These are phyloP conservation scores for Teratosphaeria gauchensis DNA, from an alignment of 2,329 filamentous ascomycete species.

Conservation along the genomic window DNA sequence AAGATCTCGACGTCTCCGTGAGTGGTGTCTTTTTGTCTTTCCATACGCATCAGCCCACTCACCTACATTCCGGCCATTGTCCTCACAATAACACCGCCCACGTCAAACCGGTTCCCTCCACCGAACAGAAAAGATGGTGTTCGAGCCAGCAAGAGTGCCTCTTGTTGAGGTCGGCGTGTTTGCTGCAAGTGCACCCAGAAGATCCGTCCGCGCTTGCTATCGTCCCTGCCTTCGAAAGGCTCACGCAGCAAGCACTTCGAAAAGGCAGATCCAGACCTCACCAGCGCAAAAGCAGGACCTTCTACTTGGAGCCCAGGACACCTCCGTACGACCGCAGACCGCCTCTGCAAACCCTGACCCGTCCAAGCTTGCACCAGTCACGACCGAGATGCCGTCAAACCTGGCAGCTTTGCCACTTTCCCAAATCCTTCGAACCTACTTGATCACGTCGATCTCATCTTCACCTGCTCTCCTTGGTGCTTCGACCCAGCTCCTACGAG, in stretches of 20 bases:
- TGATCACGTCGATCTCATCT: conserved; percentile 60
- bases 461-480: conserved; percentile 59
- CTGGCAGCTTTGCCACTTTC: conserved; percentile 58
- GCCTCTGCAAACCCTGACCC: not conserved
- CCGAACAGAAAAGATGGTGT: not conserved
- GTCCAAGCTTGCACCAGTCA: not conserved
- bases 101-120: not conserved
- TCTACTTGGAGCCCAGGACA: not conserved
- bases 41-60: not conserved
- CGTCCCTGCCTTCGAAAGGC: not conserved
- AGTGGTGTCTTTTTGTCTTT: not conserved
- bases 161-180: not conserved
- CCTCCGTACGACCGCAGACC: not conserved
- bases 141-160: not conserved
- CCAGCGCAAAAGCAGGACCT: not conserved
- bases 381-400: conserved; percentile 17
- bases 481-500: conserved; percentile 57
- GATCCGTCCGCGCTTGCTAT: not conserved
- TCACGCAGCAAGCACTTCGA: not conserved
- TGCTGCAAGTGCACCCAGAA: not conserved
- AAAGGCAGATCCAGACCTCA: not conserved
- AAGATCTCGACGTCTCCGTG: not conserved
- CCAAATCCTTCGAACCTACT: conserved; percentile 58
- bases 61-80: not conserved
- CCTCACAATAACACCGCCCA: not conserved